Conservation (phyloP, 805 yeast species). For the Candida piceae region DNA sequence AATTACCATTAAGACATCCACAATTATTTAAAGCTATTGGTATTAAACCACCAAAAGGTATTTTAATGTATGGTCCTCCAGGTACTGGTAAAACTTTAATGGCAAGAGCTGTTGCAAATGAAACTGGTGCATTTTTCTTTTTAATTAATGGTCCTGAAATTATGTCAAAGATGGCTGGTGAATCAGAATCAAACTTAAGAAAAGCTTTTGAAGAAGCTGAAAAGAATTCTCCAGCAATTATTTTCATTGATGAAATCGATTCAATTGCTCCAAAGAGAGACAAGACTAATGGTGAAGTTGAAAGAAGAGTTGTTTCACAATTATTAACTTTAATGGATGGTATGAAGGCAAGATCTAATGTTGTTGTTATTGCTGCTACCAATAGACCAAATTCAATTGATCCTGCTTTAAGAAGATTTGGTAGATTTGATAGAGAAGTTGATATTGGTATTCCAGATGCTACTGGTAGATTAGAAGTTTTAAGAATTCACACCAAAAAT, state of each 20-base stretch:
- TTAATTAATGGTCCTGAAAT: conserved; percentile 98
- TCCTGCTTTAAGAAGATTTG: conserved; percentile 81
- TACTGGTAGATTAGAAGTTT: conserved; percentile 93
- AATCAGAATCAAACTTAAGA: conserved; percentile 93
- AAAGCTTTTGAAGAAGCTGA: conserved; percentile 99
- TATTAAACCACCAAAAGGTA: conserved; percentile 98
- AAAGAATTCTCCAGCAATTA: conserved; percentile 96
- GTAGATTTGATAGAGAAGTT: conserved; percentile 82
- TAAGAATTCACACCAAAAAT: conserved; percentile 96
- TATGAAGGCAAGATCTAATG: conserved; percentile 98
- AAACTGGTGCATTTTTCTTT: conserved; percentile 98
- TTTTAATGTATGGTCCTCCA: conserved; percentile 97
- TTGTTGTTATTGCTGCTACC: conserved; percentile 97
- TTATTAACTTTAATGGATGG: conserved; percentile 98
- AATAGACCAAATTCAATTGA: conserved; percentile 83
- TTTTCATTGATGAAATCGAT: conserved; percentile 97
- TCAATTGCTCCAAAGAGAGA: conserved; percentile 99
- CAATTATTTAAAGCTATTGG: conserved; percentile 97
- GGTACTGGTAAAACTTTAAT: conserved; percentile 99
- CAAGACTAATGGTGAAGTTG: conserved; percentile 99
- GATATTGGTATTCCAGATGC: conserved; percentile 96
- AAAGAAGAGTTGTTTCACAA: conserved; percentile 98
- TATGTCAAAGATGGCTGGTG: conserved; percentile 99
- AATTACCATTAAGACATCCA: conserved; percentile 96
- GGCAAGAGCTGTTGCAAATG: conserved; percentile 99